phyloP scores from a whole-genome alignment of 148 eudicot genomes.

The Silene conica region DNA sequence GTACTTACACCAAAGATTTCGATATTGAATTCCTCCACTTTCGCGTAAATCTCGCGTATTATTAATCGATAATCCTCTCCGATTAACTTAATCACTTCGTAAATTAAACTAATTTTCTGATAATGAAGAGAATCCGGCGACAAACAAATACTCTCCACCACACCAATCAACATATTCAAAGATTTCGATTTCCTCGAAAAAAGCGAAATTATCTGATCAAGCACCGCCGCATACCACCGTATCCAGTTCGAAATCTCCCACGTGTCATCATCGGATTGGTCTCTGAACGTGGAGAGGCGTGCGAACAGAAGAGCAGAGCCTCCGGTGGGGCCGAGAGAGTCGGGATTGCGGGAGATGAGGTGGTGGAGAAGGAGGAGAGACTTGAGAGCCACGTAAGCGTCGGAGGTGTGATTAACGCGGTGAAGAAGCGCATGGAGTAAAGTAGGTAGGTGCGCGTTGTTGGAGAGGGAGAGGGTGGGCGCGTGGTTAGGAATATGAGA shows the following conservation, averaged over 20 bases:
- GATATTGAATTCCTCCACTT: constrained; percentile 38
- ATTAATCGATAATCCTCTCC: constrained; percentile 57
- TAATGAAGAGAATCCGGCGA: constrained; percentile 45
- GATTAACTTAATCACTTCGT: constrained; percentile 43
- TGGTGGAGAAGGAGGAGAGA: constrained; percentile 55
- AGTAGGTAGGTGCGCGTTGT: constrained; percentile 24
- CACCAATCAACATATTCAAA: constrained; percentile 28
- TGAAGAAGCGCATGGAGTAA: constrained; percentile 34
- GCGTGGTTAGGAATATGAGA: constrained; percentile 38
- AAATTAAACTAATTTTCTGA: constrained; percentile 40
- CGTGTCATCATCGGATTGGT: constrained; percentile 33
- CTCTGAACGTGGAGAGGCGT: constrained; percentile 35
- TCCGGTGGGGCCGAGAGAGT: constrained; percentile 11
- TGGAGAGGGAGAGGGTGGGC: constrained; percentile 34
- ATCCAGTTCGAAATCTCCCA: constrained; percentile 55
- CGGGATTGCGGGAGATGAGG: constrained; percentile 34
- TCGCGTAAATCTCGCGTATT: constrained; percentile 29
- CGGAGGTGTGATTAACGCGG: constrained; percentile 41
- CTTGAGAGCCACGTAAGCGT: constrained; percentile 58
- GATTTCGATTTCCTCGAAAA: neutral
- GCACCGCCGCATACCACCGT: constrained; percentile 51
- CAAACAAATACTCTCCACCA: constrained; percentile 44
- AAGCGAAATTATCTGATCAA: constrained; percentile 29
- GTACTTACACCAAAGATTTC: too few relatives aligned
- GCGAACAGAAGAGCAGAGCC: constrained; percentile 25